Conservation (phyloP, 2,329 filamentous ascomycete species). For the Ascochyta clinopodiicola region DNA sequence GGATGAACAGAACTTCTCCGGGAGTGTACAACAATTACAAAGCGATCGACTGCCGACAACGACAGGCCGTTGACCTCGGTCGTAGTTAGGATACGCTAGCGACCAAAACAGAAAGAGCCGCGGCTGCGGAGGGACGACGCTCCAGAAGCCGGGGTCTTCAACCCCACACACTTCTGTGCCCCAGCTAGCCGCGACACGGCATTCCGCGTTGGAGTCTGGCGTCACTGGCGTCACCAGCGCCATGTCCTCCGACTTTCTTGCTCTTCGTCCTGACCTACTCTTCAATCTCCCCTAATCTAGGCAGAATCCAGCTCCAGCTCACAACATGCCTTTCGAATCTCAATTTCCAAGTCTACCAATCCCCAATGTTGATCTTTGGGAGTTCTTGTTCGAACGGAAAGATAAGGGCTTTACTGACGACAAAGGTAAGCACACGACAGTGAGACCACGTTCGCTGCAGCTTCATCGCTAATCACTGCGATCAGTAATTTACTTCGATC, state of each 20-base stretch:
- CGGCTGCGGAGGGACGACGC: conserved; percentile 24
- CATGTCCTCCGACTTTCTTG: conserved; percentile 15
- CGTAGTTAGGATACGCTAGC: conserved; percentile 24
- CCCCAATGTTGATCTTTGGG: conserved; percentile 79
- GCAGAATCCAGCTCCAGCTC: background rate
- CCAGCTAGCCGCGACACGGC: conserved; percentile 20
- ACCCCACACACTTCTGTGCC: conserved; percentile 20
- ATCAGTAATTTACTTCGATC: conserved; percentile 78
- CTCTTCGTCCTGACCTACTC: conserved; percentile 6
- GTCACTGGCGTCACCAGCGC: conserved; percentile 15
- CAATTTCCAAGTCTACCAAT: conserved; percentile 70
- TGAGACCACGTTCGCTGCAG: background rate
- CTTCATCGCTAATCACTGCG: conserved; percentile 11
- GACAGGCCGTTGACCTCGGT: conserved; percentile 29
- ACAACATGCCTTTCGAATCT: conserved; percentile 73
- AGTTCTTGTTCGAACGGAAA: conserved; percentile 74
- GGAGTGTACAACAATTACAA: background rate
- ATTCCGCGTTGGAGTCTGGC: conserved; percentile 19
- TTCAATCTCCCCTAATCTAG: conserved; percentile 6
- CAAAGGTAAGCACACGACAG: conserved; percentile 63
- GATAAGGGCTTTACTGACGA: conserved; percentile 71
- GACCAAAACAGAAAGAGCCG: conserved; percentile 27
- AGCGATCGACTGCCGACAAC: background rate
- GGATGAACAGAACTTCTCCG: background rate
- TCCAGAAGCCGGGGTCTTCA: conserved; percentile 15